These are phyloP conservation scores for Cryptosporidium ubiquitum DNA, from an alignment of 169 alveolate species.

Conservation along the genomic window DNA sequence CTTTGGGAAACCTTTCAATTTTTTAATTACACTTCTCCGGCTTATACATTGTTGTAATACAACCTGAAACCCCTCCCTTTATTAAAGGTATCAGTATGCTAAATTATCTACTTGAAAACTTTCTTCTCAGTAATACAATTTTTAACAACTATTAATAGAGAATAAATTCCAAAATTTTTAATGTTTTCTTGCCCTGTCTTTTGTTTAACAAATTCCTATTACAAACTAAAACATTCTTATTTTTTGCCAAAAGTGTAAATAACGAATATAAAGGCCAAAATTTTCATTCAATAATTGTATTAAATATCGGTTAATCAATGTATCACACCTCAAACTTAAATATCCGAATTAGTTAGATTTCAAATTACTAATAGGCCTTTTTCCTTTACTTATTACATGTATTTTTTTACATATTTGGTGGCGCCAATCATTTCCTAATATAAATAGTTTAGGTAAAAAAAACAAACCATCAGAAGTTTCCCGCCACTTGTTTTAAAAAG, in stretches of 20 bases:
- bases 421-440: not conserved
- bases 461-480: no score
- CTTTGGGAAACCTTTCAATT: conserved; percentile 76
- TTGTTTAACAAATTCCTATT: not conserved
- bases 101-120: not conserved
- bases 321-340: not conserved
- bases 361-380: not conserved
- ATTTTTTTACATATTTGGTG: not conserved
- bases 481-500: not conserved
- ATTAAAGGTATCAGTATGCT: conserved; percentile 81
- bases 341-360: no score
- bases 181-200: no score
- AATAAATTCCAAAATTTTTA: no score
- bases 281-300: no score
- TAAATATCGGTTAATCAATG: no score
- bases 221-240: not conserved
- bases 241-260: not conserved
- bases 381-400: no score
- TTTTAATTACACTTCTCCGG: conserved; percentile 79
- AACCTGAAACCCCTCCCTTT: conserved; percentile 89
- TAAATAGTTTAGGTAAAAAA: no score
- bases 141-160: not conserved
- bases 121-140: not conserved
- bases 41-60: conserved; percentile 87
- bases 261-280: no score